Percentiles rank a stretch among this genome's conserved stretches.
These are phyloP conservation scores for Oxyria digyna DNA, from an alignment of 148 eudicot species.

Conservation along the genomic window DNA sequence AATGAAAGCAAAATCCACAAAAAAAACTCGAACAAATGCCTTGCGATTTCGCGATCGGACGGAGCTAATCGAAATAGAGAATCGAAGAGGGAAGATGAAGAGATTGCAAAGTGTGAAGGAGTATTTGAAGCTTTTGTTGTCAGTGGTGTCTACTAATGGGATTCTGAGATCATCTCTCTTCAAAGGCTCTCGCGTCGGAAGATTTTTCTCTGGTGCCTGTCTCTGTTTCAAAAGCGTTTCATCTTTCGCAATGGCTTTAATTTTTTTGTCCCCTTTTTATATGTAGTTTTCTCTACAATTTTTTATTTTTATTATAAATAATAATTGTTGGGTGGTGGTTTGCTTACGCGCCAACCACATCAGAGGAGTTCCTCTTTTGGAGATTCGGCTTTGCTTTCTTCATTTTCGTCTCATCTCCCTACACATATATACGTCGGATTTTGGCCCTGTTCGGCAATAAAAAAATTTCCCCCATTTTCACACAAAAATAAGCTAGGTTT, in stretches of 20 bases:
- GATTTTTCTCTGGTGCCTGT: neutral
- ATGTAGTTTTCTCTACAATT: neutral
- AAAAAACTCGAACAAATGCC: neutral
- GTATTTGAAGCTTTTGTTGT: neutral
- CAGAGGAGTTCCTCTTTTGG: neutral
- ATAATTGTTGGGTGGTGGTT: neutral
- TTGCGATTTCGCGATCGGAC: neutral
- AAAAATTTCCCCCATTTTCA: too few species aligned
- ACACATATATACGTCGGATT: too few species aligned
- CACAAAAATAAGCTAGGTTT: too few species aligned
- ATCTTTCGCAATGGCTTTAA: neutral
- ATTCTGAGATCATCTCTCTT: neutral
- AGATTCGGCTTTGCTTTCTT: too few species aligned
- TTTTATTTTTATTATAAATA: neutral
- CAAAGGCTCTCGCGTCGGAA: neutral
- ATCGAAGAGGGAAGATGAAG: neutral
- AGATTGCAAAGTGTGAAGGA: neutral
- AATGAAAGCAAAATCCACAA: neutral
- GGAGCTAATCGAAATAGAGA: neutral
- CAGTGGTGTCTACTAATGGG: neutral
- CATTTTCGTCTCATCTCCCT: too few species aligned
- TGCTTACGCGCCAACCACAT: slow-evolving; percentile 5
- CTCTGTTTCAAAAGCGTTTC: neutral
- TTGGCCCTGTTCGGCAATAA: too few species aligned
- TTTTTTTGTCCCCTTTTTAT: neutral